Evolutionary conservation across 495 filamentous ascomycete genomes (phyloP).

Genomic region (Penicillium odoratum): DNA sequence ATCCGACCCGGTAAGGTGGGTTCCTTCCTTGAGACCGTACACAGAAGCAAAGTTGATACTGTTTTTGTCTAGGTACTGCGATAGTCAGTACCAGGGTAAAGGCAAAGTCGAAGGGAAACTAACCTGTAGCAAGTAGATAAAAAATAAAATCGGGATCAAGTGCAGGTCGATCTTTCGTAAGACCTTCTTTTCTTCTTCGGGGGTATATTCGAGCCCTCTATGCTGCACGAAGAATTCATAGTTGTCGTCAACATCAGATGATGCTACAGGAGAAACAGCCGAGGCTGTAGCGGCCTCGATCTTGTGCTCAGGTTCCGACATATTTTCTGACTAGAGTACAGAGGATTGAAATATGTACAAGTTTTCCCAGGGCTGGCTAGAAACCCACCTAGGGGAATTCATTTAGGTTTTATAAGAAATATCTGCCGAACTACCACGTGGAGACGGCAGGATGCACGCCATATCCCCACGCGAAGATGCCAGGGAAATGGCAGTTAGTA

Average conservation of each 20-base stretch:
- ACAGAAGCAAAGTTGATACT: constrained; percentile 62
- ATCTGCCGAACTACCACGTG: neutral
- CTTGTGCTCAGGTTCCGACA: constrained; percentile 19
- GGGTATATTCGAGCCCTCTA: constrained; percentile 37
- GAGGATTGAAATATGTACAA: neutral
- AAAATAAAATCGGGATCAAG: constrained; percentile 55
- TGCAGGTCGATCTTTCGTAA: constrained; percentile 55
- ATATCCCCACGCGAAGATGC: constrained; percentile 3
- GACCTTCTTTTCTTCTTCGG: constrained; percentile 48
- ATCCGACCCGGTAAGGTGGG: constrained; percentile 52
- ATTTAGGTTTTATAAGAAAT: neutral
- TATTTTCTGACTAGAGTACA: neutral
- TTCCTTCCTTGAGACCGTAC: constrained; percentile 54
- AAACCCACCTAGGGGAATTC: neutral
- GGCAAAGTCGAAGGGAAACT: neutral
- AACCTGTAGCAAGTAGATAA: constrained; percentile 52
- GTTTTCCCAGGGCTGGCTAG: neutral
- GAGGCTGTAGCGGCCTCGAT: constrained; percentile 15
- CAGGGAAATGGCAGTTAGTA: neutral
- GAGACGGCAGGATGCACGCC: constrained; percentile 6
- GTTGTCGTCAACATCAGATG: constrained; percentile 25
- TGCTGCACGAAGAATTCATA: constrained; percentile 28
- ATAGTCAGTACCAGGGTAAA: constrained; percentile 3
- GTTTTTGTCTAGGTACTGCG: constrained; percentile 61
- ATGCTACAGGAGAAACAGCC: constrained; percentile 5